Base-by-base conservation (phyloP, 75 land plant species). In the Gnetum montanum region DNA sequence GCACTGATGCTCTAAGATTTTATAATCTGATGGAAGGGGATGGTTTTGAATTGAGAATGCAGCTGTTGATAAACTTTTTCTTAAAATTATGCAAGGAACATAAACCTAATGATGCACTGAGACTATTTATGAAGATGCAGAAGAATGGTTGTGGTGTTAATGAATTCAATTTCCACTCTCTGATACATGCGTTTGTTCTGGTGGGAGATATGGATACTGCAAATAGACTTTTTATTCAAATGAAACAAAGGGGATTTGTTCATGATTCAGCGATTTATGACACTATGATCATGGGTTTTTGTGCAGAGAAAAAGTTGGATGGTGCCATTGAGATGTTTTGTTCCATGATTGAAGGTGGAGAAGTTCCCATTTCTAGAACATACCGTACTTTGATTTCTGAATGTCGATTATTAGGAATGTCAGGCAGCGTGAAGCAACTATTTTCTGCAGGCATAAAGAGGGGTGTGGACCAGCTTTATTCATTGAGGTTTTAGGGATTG, bases 231-330 rank as follows among this genome's bases (percentile, higher is more conserved):
- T 52, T 70, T 43, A n/a, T 41, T 16, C 41, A 37, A 19, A 63
- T 71, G 66, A 48, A 51, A 12, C 24, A 49, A 5, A 49, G 58
- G n/a, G 72, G 68, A 2, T 13, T 68, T 24, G 46, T 25, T 1
- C 79, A 72, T 36, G 62, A 72, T 33, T 63, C 61, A 33, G 40
- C 64, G 11, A 52, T 72, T 12, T 75, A 58, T 53, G 75, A 76
- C 49, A 69, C 62, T 11, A 46, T 75, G 28, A 64, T 77, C 2
- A 43, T 56, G 36, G 72, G 57, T 1, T 66, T 69, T 34, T 49
- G 57, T 30, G 51, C 25, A 23, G 43, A 25, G 27, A 41, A 62
- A 8, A 26, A 23, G 18, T 38, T 66, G 20, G 23, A 48, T 20
- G 58, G 35, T 16, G 74, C 74, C 13, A 26, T n/a, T 1, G 29